phyloP scores from a whole-genome alignment of 805 yeast genomes.

The Saccharomycopsis capsularis region DNA sequence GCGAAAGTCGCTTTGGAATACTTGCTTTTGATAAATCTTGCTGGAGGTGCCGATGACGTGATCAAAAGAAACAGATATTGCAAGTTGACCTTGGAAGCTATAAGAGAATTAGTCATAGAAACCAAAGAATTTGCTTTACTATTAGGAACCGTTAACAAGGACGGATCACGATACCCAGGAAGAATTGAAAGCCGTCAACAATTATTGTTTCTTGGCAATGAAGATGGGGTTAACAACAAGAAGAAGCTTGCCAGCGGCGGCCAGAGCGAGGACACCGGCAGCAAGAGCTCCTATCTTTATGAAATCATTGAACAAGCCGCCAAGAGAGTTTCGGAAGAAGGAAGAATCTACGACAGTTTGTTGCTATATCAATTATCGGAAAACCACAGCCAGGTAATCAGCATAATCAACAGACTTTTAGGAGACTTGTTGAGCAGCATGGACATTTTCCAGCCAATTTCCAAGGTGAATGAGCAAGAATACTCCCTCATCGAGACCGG shows the following conservation, averaged over 20 bases:
- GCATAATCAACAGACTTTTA: conserved; percentile 63
- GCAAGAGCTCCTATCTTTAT: conserved; percentile 52
- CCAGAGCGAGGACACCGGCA: conserved; percentile 32
- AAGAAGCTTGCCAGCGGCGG: conserved; percentile 11
- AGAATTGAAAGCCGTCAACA: conserved; percentile 70
- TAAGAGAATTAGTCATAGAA: conserved; percentile 77
- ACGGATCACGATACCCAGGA: conserved; percentile 77
- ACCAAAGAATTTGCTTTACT: conserved; percentile 77
- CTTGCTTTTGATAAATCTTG: conserved; percentile 58
- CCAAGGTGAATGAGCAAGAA: conserved; percentile 25
- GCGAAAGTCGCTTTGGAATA: conserved; percentile 93
- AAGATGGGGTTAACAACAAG: too few species aligned
- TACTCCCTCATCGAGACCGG: conserved; percentile 36
- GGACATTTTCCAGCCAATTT: conserved; percentile 55
- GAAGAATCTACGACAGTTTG: conserved; percentile 78
- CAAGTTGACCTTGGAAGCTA: conserved; percentile 63
- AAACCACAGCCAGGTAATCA: conserved; percentile 75
- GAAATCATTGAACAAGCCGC: conserved; percentile 83
- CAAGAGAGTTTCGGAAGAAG: conserved; percentile 81
- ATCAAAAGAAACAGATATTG: conserved; percentile 39
- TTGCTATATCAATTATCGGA: conserved; percentile 81
- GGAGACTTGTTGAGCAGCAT: conserved; percentile 71
- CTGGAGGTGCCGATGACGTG: background rate
- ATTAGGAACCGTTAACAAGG: conserved; percentile 74
- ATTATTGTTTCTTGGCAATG: conserved; percentile 44